These are phyloP conservation scores for Dacryopinax primogenitus DNA, from an alignment of 768 basidiomycete genomes.

Conservation along the genomic window DNA sequence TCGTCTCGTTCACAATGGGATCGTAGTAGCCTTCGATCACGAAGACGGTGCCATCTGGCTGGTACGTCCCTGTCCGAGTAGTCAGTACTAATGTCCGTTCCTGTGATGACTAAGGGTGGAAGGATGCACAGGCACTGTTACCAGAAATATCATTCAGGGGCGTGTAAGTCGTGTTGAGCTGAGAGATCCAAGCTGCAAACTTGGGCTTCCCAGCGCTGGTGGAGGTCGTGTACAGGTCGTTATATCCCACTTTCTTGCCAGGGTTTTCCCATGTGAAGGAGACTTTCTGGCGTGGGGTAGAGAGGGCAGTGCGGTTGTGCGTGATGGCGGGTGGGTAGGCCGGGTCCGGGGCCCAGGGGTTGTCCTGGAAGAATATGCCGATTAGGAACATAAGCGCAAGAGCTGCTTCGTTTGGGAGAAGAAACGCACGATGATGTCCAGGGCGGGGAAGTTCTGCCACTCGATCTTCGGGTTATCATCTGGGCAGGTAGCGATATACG, in stretches of 20 bases:
- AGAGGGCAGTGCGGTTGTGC: constrained; percentile 42
- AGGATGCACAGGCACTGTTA: constrained; percentile 13
- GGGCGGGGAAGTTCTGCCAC: constrained; percentile 44
- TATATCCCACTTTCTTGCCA: constrained; percentile 40
- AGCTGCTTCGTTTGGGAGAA: background rate
- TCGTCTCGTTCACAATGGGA: constrained; percentile 41
- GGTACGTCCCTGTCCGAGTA: constrained; percentile 35
- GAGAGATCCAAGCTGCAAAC: constrained; percentile 47
- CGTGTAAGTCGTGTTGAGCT: constrained; percentile 49
- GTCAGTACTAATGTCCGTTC: constrained; percentile 11
- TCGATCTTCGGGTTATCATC: constrained; percentile 38
- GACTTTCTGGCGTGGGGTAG: constrained; percentile 35
- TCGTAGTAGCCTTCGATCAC: constrained; percentile 21
- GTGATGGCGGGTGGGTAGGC: constrained; percentile 35
- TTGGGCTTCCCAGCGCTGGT: constrained; percentile 34
- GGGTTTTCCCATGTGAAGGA: constrained; percentile 44
- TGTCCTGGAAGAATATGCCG: background rate
- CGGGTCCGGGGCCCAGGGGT: background rate
- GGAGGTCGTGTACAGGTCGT: constrained; percentile 40
- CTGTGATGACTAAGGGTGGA: background rate
- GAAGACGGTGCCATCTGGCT: constrained; percentile 41
- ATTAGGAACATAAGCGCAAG: constrained; percentile 9
- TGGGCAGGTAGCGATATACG: constrained; percentile 42
- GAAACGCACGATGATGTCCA: constrained; percentile 35
- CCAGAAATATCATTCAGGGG: constrained; percentile 30